Base-by-base conservation (phyloP, 208 protist species). In the Angomonas desouzai region DNA sequence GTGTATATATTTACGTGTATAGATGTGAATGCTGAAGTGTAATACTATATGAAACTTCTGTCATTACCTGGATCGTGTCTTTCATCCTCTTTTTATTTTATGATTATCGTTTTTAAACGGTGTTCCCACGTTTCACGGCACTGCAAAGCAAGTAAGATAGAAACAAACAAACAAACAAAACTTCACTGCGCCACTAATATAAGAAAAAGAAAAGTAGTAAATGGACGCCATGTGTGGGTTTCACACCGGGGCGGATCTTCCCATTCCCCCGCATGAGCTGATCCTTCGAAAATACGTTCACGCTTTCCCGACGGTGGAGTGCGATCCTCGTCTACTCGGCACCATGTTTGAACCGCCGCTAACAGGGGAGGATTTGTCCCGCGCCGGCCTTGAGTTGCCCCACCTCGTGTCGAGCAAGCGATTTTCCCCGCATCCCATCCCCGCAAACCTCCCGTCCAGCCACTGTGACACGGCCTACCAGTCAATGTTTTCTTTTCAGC, bases 211-310 rank as follows among this genome's bases (percentile, higher is more conserved):
- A n/a, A n/a, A n/a, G n/a, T n/a, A n/a, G n/a, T n/a, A n/a, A n/a
- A n/a, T n/a, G n/a, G n/a, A n/a, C n/a, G n/a, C n/a, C n/a, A n/a
- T n/a, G n/a, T n/a, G n/a, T n/a, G n/a, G n/a, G n/a, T n/a, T n/a
- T n/a, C n/a, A n/a, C n/a, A n/a, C n/a, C n/a, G n/a, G n/a, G n/a
- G n/a, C n/a, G n/a, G n/a, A n/a, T 13, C 38, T 68, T 40, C 74
- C 74, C 10, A 70, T 65, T 38, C 60, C 76, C 38, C 79, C 79
- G 13, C 79, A 74, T 30, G 79, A 85, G 55, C 61, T 85, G 16
- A 48, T 85, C 20, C 56, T 85, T 2, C 61, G 65, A 20, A 71
- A 75, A 29, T 74, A 85, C 48, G 66, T 70, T 11, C 65, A 51
- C 25, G 67, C 33, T 16, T 85, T 76, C 25, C 45, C 45, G 9